phyloP scores from a whole-genome alignment of 2,329 filamentous ascomycete species.

The Blastomyces parvus region DNA sequence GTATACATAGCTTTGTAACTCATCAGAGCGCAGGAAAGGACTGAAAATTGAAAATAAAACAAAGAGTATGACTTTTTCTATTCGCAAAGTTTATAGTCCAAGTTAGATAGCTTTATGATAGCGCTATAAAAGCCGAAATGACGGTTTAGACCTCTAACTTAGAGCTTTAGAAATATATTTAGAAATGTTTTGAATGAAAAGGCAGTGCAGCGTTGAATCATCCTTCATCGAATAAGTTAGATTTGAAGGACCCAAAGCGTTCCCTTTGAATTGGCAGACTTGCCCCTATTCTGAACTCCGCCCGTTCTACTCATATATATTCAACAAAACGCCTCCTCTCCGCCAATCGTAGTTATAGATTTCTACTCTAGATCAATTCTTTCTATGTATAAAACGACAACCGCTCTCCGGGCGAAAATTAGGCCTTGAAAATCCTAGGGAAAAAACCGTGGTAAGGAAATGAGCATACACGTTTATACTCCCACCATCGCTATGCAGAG shows the following conservation, averaged over 20 bases:
- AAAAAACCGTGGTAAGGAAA: background rate
- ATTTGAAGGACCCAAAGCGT: too few species aligned
- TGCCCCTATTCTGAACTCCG: too few species aligned
- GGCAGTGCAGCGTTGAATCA: background rate
- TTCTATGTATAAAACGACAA: background rate
- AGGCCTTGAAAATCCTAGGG: background rate
- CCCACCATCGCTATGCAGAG: background rate
- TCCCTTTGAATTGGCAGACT: too few species aligned
- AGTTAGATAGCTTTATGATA: background rate
- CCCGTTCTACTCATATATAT: too few species aligned
- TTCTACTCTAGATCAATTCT: background rate
- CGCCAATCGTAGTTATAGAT: background rate
- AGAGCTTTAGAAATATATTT: background rate
- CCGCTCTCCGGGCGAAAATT: background rate
- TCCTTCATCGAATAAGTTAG: background rate
- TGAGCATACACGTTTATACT: background rate
- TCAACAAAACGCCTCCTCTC: background rate
- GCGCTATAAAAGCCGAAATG: background rate
- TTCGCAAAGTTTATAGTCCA: background rate
- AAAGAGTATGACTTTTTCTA: background rate
- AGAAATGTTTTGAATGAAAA: background rate
- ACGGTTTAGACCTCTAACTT: background rate
- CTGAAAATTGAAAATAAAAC: too few species aligned
- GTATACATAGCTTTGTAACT: too few species aligned
- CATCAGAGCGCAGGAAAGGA: too few species aligned